phyloP scores from a whole-genome alignment of 768 basidiomycete genomes.

The Candolleomyces efflorescens region DNA sequence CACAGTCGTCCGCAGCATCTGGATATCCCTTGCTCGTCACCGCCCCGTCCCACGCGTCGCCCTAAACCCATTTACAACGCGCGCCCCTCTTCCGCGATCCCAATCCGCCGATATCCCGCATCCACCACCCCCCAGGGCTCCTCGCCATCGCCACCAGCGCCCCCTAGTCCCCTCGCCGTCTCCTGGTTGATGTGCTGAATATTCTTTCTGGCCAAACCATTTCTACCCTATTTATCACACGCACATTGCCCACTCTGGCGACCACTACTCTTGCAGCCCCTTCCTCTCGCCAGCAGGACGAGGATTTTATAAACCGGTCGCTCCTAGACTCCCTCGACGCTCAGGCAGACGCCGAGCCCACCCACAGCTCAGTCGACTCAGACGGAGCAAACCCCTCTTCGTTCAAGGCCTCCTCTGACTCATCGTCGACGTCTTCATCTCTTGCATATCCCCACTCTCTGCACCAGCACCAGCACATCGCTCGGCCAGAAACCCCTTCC shows the following conservation, averaged over 20 bases:
- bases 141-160: not conserved
- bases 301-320: constrained; percentile 85
- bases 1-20: constrained; percentile 14
- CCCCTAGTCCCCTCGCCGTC: constrained; percentile 12
- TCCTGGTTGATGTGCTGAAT: constrained; percentile 30
- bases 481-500: constrained; percentile 48
- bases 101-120: constrained; percentile 9
- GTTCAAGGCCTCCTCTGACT: constrained; percentile 46
- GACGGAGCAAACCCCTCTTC: constrained; percentile 43
- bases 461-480: constrained; percentile 35
- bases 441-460: constrained; percentile 50
- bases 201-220: constrained; percentile 12
- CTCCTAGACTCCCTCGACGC: constrained; percentile 80
- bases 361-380: constrained; percentile 48
- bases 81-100: constrained; percentile 6
- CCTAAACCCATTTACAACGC: constrained; percentile 13
- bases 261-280: constrained; percentile 35
- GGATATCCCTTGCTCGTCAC: constrained; percentile 12
- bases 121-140: not conserved
- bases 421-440: constrained; percentile 54
- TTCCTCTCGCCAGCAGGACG: constrained; percentile 49
- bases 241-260: constrained; percentile 47
- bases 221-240: constrained; percentile 11
- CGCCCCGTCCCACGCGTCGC: constrained; percentile 19
- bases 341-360: constrained; percentile 76